These are phyloP conservation scores for Dactylellina sp. DNA, from an alignment of 2,329 filamentous ascomycete species.

Conservation along the genomic window DNA sequence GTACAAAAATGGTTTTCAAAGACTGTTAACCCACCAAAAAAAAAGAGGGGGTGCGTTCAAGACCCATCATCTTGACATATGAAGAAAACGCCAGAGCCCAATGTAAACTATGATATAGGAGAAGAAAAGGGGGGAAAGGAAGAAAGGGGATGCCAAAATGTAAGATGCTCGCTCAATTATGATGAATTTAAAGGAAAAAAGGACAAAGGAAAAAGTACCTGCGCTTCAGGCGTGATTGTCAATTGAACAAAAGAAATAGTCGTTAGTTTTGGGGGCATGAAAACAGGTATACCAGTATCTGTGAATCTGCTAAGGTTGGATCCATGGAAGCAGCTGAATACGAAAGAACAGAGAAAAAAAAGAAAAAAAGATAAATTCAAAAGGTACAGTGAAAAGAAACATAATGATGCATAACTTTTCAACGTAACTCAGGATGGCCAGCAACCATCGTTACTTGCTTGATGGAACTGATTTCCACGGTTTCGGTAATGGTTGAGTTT, in stretches of 20 bases:
- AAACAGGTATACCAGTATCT: constrained; percentile 17
- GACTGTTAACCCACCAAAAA: no score
- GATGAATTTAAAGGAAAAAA: constrained; percentile 5
- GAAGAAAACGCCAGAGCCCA: constrained; percentile 43
- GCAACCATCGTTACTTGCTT: constrained; percentile 56
- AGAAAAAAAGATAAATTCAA: not conserved
- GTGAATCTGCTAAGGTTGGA: not conserved
- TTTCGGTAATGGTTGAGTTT: constrained; percentile 42
- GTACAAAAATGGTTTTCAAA: not conserved
- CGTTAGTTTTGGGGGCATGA: constrained; percentile 23
- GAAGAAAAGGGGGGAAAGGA: not conserved
- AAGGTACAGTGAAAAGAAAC: not conserved
- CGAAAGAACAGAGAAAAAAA: no score
- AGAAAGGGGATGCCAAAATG: constrained; percentile 1
- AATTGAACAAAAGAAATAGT: constrained; percentile 27
- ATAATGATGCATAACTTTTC: not conserved
- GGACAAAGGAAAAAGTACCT: constrained; percentile 12
- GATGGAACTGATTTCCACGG: constrained; percentile 40
- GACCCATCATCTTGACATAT: not conserved
- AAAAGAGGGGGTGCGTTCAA: not conserved
- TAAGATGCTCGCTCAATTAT: constrained; percentile 49
- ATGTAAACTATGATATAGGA: constrained; percentile 32
- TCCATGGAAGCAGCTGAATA: not conserved
- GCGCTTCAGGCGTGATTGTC: not conserved
- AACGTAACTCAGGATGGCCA: constrained; percentile 51